These are phyloP conservation scores for Beauveria varroae DNA, from an alignment of 2,329 filamentous ascomycete species.

Conservation along the genomic window DNA sequence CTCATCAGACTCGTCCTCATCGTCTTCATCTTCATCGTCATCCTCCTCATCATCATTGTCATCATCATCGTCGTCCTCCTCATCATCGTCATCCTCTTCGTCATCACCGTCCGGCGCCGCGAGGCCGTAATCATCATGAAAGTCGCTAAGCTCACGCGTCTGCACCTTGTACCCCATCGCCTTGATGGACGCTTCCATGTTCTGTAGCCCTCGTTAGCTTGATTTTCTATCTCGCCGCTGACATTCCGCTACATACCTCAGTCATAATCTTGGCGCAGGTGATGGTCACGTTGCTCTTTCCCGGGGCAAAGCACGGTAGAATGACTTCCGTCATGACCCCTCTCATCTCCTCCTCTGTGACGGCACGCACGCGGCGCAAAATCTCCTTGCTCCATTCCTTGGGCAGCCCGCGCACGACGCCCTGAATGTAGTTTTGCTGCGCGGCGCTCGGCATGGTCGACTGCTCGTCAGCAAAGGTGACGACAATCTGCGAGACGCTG, in stretches of 20 bases:
- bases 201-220: slow-evolving; percentile 38
- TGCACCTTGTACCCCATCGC: slow-evolving; percentile 71
- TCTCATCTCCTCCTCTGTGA: slow-evolving; percentile 70
- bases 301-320: slow-evolving; percentile 70
- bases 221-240: background rate
- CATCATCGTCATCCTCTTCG: slow-evolving; percentile 54
- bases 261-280: slow-evolving; percentile 81
- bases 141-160: slow-evolving; percentile 65
- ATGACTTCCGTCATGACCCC: slow-evolving; percentile 66
- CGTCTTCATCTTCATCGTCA: slow-evolving; percentile 18
- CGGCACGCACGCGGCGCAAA: slow-evolving; percentile 67
- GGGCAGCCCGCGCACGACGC: slow-evolving; percentile 69
- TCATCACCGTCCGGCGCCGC: slow-evolving; percentile 54
- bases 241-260: slow-evolving; percentile 51
- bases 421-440: slow-evolving; percentile 71
- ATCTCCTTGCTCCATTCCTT: slow-evolving; percentile 72
- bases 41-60: slow-evolving; percentile 31
- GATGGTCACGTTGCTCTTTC: slow-evolving; percentile 75
- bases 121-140: slow-evolving; percentile 85
- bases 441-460: slow-evolving; percentile 77
- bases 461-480: slow-evolving; percentile 80
- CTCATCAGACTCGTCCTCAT: slow-evolving; percentile 22
- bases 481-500: slow-evolving; percentile 83
- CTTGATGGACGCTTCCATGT: slow-evolving; percentile 66
- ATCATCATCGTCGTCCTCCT: slow-evolving; percentile 44